Evolutionary conservation across 257 asterid genomes (phyloP).

Genomic region (Galeopsis tetrahit): DNA sequence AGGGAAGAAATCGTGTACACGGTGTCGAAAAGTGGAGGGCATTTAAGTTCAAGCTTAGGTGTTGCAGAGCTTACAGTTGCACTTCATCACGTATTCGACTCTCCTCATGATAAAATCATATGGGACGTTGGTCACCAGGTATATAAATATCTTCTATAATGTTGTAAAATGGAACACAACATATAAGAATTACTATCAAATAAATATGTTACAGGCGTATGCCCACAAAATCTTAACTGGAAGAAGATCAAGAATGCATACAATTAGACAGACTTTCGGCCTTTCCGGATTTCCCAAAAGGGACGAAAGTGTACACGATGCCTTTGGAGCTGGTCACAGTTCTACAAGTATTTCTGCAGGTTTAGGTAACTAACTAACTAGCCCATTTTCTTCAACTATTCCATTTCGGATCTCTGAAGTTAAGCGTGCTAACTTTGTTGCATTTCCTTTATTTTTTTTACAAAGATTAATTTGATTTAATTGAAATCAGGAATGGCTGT

Average conservation of each 20-base stretch:
- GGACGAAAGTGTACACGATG: background rate
- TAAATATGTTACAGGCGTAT: background rate
- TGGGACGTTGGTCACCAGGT: conserved; percentile 2
- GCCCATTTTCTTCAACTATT: too few species aligned
- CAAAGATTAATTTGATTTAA: too few species aligned
- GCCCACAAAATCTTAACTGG: background rate
- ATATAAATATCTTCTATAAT: too few species aligned
- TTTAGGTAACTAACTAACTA: background rate
- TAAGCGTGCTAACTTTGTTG: too few species aligned
- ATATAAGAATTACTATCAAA: background rate
- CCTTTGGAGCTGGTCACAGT: background rate
- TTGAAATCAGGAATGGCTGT: background rate
- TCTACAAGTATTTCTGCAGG: background rate
- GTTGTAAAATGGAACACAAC: background rate
- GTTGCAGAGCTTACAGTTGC: background rate
- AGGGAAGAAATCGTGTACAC: background rate
- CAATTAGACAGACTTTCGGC: background rate
- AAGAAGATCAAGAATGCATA: conserved; percentile 1
- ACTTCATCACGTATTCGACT: background rate
- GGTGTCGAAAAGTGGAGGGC: background rate
- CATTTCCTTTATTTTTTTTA: too few species aligned
- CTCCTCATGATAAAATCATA: background rate
- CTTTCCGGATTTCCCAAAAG: background rate
- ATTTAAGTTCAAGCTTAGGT: conserved; percentile 4
- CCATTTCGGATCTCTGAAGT: too few species aligned